A percentile compares a stretch with the other conserved stretches of the same genome.
Conservation (phyloP, 176 grass and related monocot species). For the Aechmea fasciata region DNA sequence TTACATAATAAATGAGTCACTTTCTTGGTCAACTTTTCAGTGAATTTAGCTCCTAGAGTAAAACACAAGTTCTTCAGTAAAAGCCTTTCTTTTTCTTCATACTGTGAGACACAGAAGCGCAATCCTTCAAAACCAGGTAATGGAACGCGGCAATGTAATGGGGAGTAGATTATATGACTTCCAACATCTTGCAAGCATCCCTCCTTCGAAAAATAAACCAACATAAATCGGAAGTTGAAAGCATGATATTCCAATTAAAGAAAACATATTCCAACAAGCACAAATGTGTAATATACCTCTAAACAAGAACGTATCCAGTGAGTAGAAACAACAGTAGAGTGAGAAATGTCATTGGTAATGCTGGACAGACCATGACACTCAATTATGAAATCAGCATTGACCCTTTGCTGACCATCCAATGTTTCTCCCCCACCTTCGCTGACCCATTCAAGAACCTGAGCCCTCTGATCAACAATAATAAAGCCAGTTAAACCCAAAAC, state of each 20-base stretch:
- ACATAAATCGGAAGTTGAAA: background rate
- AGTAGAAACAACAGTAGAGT: slow-evolving; percentile 64
- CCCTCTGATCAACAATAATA: slow-evolving; percentile 57
- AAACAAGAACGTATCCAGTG: slow-evolving; percentile 90
- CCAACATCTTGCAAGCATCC: slow-evolving; percentile 67
- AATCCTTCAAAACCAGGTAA: slow-evolving; percentile 58
- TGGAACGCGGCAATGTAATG: slow-evolving; percentile 63
- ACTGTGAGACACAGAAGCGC: slow-evolving; percentile 63
- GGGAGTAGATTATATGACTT: slow-evolving; percentile 82
- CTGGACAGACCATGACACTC: slow-evolving; percentile 49
- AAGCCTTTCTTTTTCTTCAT: slow-evolving; percentile 56
- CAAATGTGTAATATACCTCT: slow-evolving; percentile 36
- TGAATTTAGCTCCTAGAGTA: slow-evolving; percentile 65
- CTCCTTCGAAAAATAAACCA: slow-evolving; percentile 38
- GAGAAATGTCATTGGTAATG: slow-evolving; percentile 26
- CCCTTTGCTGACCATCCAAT: slow-evolving; percentile 40
- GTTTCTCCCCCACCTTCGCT: slow-evolving; percentile 55
- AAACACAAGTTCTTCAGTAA: slow-evolving; percentile 79
- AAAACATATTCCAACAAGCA: no score
- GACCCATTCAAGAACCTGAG: slow-evolving; percentile 78
- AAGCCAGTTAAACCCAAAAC: slow-evolving; percentile 17
- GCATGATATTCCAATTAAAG: background rate
- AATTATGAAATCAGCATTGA: slow-evolving; percentile 51
- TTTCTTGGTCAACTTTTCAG: slow-evolving; percentile 41
- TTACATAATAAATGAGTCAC: slow-evolving; percentile 86